Base-by-base conservation (phyloP, 129 eudicot genomes). In the Flaveria brownii region DNA sequence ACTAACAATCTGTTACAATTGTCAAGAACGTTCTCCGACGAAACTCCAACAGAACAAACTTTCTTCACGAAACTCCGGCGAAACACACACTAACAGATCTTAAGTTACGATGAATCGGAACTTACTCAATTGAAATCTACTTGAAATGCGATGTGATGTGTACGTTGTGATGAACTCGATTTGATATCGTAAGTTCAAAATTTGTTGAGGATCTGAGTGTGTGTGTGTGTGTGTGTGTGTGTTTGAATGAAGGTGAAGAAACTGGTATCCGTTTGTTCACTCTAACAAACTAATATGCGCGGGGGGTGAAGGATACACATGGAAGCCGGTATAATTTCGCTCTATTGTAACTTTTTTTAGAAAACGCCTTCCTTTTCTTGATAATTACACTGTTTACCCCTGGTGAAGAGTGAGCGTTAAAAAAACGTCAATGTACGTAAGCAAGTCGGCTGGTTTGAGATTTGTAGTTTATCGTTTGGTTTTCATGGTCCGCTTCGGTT, bases 221-320 rank as follows among this genome's bases (percentile, higher is more conserved):
- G 57, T 23, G 20, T 50, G 41, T 33, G 39, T 33, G 39, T 33
- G 4, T 28, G 30, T 28, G 30, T 26, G 3, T 28, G 30, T 28
- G 39, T 28, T 22, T 49, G 42, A 65, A 62, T 66, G 65, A 74
- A 25, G 28, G 4, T 54, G 79, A 33, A 55, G 64, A 75, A 65
- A 11, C 76, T 45, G 71, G 78, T 45, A 75, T 64, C 70, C 46
- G 47, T 64, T 77, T 77, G 74, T 67, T 76, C 41, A 66, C 39
- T 76, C 68, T 36, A 73, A 72, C 83, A 72, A 80, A 49, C 77
- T 49, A 50, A 22, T 72, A 22, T 23, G 83, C 23, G 65, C 41
- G 62, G 42, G 51, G 51, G 26, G 82, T 68, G 47, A 46, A 61
- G 15, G 54, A 66, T 50, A 76, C 22, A 66, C 55, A 65, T 33